Evolutionary conservation across 768 basidiomycete genomes (phyloP), one percentile per base, ranked within the genome.

Genomic region (Dictyophora rubrovolvata): DNA sequence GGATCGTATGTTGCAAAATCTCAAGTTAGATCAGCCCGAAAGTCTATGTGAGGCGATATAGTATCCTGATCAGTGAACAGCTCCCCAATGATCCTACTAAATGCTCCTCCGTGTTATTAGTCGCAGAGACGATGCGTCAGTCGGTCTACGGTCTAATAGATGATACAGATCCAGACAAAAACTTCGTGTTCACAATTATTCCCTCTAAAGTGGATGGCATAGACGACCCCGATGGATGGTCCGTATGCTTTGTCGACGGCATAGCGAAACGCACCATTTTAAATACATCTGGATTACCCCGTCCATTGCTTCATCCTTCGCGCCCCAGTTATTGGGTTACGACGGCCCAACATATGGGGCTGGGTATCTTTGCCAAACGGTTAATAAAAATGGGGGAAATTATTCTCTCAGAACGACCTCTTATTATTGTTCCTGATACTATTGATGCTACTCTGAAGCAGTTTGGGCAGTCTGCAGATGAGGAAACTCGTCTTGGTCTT

Each of bases 321-420:
- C 42, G 42, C 42, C 42, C 42, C 42, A 42, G 42, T 42, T 42
- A 42, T 37, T 42, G 42, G 42, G 42, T 42, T 14, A 42, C 42
- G 11, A 12, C 42, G 42, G 42, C 42, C 14, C 42, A 42, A 12
- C 42, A 42, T 42, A 42, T 42, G 51, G 74, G 75, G 0, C 36
- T 60, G 11, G 74, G 72, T 4, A 63, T 73, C 33, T 66, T 74
- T 62, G 70, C 72, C 18, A 69, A 66, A 11, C 60, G 62, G 28
- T 56, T 66, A 18, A 64, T 75, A 54, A 61, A 63, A 22, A 46
- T 54, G 2, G 71, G 70, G 52, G 72, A 73, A 8, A 60, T 73
- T 14, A 70, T 77, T 50, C 60, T 74, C 12, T 63, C 61, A n/a
- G 75, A 77, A 52, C 71, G 75, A 3, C 73, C 74, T 1, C 64